A percentile compares a stretch with the other conserved stretches of the same genome.
These are phyloP conservation scores for Penicillium capsulatum DNA, from an alignment of 2,329 filamentous ascomycete genomes.

Conservation along the genomic window DNA sequence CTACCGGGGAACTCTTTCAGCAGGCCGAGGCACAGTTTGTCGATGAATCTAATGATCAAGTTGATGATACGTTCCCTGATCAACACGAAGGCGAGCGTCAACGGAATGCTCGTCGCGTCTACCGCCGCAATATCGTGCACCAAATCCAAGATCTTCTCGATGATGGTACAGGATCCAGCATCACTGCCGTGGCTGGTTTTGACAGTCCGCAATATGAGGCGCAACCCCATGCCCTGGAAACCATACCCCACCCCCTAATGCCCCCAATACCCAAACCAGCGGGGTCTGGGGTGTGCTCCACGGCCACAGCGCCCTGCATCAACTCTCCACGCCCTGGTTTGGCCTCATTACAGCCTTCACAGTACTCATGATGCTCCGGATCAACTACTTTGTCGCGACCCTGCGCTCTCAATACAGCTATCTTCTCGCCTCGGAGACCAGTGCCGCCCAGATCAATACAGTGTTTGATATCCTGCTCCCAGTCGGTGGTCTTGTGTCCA, in stretches of 20 bases:
- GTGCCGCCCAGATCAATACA: conserved; percentile 68
- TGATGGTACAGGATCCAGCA: conserved; percentile 17
- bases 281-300: conserved; percentile 88
- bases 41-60: conserved; percentile 55
- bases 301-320: conserved; percentile 62
- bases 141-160: conserved; percentile 73
- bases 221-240: no score
- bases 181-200: background rate
- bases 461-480: conserved; percentile 86
- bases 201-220: no score
- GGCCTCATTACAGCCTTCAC: conserved; percentile 83
- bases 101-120: conserved; percentile 54
- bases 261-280: conserved; percentile 35
- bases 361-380: conserved; percentile 69
- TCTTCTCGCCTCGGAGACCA: conserved; percentile 59
- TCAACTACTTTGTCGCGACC: conserved; percentile 92
- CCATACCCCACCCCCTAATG: background rate
- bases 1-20: conserved; percentile 74
- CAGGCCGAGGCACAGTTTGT: conserved; percentile 57
- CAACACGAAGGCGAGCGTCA: conserved; percentile 44
- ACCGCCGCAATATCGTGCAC: conserved; percentile 59
- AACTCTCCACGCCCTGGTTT: conserved; percentile 80
- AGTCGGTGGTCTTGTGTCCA: conserved; percentile 74
- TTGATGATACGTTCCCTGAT: conserved; percentile 53
- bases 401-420: conserved; percentile 76